These are phyloP conservation scores for Solanum chiquidenum DNA, from an alignment of 257 asterid genomes.

Conservation along the genomic window DNA sequence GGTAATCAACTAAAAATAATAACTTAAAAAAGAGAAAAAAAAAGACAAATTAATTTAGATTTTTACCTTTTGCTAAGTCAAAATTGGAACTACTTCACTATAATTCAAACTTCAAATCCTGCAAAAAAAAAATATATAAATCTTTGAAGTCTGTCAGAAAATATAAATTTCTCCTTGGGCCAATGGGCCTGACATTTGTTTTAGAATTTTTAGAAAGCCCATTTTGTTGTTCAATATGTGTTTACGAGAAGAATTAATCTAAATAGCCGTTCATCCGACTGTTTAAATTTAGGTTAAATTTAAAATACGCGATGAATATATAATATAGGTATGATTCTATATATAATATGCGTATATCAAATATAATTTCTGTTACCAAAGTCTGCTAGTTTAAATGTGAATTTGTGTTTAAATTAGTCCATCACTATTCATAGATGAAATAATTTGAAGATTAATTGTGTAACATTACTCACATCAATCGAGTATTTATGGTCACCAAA, in stretches of 20 bases:
- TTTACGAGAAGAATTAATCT: too few species aligned
- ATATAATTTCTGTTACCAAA: too few species aligned
- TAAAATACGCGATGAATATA: too few species aligned
- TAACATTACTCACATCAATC: neutral
- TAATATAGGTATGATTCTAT: neutral
- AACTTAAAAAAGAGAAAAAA: neutral
- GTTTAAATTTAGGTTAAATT: too few species aligned
- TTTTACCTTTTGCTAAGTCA: neutral
- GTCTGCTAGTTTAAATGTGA: neutral
- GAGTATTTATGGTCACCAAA: neutral
- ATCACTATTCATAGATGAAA: neutral
- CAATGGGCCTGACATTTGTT: neutral
- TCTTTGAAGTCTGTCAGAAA: neutral
- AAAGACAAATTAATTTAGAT: neutral
- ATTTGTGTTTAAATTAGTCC: neutral
- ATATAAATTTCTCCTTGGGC: neutral
- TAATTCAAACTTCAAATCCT: neutral
- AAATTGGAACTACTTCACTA: neutral
- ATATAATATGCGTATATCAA: neutral
- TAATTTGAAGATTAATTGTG: neutral
- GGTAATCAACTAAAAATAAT: neutral
- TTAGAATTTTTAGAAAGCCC: neutral
- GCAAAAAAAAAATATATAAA: neutral
- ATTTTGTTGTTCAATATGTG: neutral
- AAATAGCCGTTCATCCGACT: neutral